phyloP scores from a whole-genome alignment of 164 flowering plant species.

The Kingdonia uniflora region DNA sequence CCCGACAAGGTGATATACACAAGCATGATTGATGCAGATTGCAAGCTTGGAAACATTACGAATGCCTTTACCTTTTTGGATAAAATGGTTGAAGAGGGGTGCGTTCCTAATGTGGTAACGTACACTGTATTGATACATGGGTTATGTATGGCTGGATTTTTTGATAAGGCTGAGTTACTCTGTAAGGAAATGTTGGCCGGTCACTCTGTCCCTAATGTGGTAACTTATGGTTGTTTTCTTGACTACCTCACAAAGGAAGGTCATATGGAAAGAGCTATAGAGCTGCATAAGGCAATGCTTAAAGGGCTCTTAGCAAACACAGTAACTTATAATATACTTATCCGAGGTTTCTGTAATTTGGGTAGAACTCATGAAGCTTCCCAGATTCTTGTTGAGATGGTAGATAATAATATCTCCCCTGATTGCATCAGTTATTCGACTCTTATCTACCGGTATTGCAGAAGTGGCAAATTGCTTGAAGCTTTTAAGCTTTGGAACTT shows the following conservation, averaged over 20 bases:
- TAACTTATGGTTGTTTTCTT: conserved; percentile 80
- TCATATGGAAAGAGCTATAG: no score
- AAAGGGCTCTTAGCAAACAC: conserved; percentile 42
- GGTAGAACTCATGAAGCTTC: conserved; percentile 52
- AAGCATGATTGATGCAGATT: no score
- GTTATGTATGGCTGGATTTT: conserved; percentile 61
- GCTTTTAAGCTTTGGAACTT: conserved; percentile 60
- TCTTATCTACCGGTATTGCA: conserved; percentile 55
- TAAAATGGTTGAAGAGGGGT: no score
- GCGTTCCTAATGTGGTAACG: no score
- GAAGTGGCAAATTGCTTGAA: conserved; percentile 36
- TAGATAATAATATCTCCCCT: conserved; percentile 33
- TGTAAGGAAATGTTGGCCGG: conserved; percentile 54
- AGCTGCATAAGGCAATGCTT: conserved; percentile 55
- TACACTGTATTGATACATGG: no score
- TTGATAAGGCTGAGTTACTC: conserved; percentile 50
- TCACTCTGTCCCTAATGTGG: conserved; percentile 47
- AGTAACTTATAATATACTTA: no score
- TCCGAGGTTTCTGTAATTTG: no score
- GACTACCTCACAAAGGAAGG: no score
- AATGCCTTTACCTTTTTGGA: no score
- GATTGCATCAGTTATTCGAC: conserved; percentile 87
- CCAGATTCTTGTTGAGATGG: conserved; percentile 45
- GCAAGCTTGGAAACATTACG: no score
- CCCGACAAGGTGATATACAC: no score